Conservation (phyloP, 305 asterid genomes). For the Stenogyne calaminthoides region DNA sequence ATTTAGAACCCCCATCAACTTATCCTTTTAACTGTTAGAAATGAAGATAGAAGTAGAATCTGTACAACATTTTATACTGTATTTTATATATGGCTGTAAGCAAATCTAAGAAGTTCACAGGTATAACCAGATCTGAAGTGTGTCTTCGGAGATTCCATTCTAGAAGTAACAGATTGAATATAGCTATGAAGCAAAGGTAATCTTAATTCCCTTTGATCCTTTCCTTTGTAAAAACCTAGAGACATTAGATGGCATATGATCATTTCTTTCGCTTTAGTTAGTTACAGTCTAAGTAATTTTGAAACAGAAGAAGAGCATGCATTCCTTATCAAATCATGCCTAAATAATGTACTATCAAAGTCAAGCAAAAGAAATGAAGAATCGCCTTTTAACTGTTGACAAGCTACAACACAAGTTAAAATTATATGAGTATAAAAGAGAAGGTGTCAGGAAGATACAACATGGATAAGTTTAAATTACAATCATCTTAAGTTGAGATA, state of each 20-base stretch:
- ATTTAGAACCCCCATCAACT: conserved; percentile 28
- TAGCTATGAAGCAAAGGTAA: conserved; percentile 2
- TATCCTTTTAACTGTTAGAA: neutral
- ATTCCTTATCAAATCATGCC: neutral
- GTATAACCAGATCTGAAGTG: conserved; percentile 7
- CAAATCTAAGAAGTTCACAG: conserved; percentile 11
- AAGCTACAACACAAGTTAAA: neutral
- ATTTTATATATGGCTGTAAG: neutral
- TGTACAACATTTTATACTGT: neutral
- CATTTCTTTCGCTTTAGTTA: neutral
- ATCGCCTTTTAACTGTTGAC: neutral
- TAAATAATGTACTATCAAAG: neutral
- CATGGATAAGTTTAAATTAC: neutral
- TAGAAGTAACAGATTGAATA: neutral
- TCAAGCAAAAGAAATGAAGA: neutral
- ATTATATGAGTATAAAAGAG: neutral
- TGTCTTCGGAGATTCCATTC: neutral
- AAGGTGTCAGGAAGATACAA: conserved; percentile 3
- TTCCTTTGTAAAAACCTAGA: conserved; percentile 17
- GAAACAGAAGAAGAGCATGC: neutral
- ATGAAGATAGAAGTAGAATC: conserved; percentile 5
- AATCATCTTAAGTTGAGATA: conserved; percentile 18
- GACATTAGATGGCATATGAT: conserved; percentile 1
- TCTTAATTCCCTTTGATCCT: neutral
- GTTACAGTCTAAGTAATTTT: neutral